Conservation (phyloP, 257 asterid species). For the Haberlea rhodopensis region DNA sequence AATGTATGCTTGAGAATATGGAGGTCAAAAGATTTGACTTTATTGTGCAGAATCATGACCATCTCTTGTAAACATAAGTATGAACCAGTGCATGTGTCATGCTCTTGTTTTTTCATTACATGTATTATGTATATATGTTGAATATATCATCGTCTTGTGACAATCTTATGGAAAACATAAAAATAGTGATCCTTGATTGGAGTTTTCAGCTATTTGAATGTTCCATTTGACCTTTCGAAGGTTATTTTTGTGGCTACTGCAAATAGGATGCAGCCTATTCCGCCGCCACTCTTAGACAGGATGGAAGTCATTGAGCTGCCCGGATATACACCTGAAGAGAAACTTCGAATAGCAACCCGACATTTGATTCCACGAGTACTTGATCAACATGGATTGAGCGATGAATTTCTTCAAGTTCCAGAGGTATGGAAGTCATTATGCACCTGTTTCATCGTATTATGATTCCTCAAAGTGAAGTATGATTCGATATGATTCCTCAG, state of each 20-base stretch:
- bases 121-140: not conserved
- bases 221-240: conserved; percentile 96
- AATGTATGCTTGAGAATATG: not conserved
- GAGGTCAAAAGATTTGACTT: not conserved
- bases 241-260: conserved; percentile 99
- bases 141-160: conserved; percentile 9
- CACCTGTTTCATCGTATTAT: conserved; percentile 22
- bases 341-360: conserved; percentile 81
- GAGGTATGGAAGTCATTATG: conserved; percentile 58
- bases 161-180: conserved; percentile 19
- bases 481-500: conserved; percentile 6
- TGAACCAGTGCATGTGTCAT: conserved; percentile 15
- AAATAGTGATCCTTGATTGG: conserved; percentile 55
- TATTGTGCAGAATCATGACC: conserved; percentile 2
- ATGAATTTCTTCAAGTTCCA: conserved; percentile 88
- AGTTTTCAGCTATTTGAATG: conserved; percentile 78
- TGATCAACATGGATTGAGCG: conserved; percentile 90
- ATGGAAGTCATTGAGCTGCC: conserved; percentile 99
- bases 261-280: conserved; percentile 88
- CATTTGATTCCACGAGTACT: conserved; percentile 95
- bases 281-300: conserved; percentile 93
- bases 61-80: conserved; percentile 13
- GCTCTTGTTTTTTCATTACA: conserved; percentile 1
- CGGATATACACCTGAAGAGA: conserved; percentile 98
- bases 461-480: conserved; percentile 21